Base-by-base conservation (phyloP, 78 protist genomes). In the Speleostelium caveatum region DNA sequence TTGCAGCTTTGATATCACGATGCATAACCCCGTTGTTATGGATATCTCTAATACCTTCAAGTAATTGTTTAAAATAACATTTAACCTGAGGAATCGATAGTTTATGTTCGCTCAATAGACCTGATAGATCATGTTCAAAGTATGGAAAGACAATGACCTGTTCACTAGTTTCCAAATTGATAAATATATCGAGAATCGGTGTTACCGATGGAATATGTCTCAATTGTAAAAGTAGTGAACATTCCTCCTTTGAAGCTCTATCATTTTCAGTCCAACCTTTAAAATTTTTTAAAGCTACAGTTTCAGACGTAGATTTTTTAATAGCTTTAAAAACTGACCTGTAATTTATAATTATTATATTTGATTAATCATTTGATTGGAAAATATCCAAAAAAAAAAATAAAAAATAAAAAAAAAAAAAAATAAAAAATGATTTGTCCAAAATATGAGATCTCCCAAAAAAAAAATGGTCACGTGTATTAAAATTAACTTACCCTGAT, bases 1-100 rank as follows among this genome's bases (percentile, higher is more conserved):
- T 83, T 61, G 91, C 91, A 60, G 91, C 91, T 79, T 89, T 89
- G 35, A 89, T 89, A 55, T 89, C 94, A 61, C 94, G 77, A 51
- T 89, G 94, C 86, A 89, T 71, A 10, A 89, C 87, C 21, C 94
- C 94, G 32, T 33, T 76, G 14, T 56, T 86, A 55, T 75, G 93
- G 51, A 75, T 69, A 42, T 83, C 80, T n/a, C 51, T 28, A 17
- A 83, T 83, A 38, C 91, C 91, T 62, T 83, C 71, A 8, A 83
- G 24, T 33, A 83, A 45, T 60, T 83, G 91, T 39, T 69, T 53
- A 35, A 83, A 83, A 60, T 83, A 83, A 45, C 91, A 83, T 32
- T 83, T 83, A 14, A 69, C 91, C 55, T 83, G 91, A 12, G 91
- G 79, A 22, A 83, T 67, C 16, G 91, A 71, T 24, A 83, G 41